Evolutionary conservation across 495 filamentous ascomycete genomes (phyloP).

Genomic region (Talaromyces thailandensis): DNA sequence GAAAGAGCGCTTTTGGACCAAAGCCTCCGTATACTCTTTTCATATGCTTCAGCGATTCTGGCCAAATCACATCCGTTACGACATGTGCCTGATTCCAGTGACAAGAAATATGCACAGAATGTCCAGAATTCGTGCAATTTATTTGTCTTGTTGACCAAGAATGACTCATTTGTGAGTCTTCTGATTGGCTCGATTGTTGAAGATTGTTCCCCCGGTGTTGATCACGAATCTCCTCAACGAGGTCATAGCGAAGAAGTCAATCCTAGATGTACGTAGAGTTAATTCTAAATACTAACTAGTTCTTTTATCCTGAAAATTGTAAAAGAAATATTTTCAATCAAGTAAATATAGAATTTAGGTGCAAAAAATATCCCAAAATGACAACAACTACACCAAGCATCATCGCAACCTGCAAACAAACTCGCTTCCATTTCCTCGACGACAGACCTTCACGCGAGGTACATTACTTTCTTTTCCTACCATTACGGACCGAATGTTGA

Average conservation of each 20-base stretch:
- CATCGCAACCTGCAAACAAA: constrained; percentile 39
- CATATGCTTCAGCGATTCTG: neutral
- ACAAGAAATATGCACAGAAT: neutral
- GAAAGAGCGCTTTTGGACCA: neutral
- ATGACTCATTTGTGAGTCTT: constrained; percentile 1
- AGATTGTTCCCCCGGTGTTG: neutral
- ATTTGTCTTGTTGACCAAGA: constrained; percentile 5
- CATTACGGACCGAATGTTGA: too few species aligned
- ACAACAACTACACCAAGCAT: constrained; percentile 19
- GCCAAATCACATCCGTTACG: neutral
- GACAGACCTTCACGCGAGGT: constrained; percentile 33
- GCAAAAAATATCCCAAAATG: neutral
- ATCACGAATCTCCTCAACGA: neutral
- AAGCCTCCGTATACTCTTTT: neutral
- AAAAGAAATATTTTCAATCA: neutral
- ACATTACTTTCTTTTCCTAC: neutral
- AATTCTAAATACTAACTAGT: too few species aligned
- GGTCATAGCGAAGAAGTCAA: neutral
- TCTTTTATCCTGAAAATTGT: too few species aligned
- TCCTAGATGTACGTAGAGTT: neutral
- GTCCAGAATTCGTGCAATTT: neutral
- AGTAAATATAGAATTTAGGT: neutral
- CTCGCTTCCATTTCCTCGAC: constrained; percentile 35
- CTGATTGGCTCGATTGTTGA: neutral
- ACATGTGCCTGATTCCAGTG: neutral